These are phyloP conservation scores for Aspergillus flavus DNA, from an alignment of 2,329 filamentous ascomycete genomes.

Conservation along the genomic window DNA sequence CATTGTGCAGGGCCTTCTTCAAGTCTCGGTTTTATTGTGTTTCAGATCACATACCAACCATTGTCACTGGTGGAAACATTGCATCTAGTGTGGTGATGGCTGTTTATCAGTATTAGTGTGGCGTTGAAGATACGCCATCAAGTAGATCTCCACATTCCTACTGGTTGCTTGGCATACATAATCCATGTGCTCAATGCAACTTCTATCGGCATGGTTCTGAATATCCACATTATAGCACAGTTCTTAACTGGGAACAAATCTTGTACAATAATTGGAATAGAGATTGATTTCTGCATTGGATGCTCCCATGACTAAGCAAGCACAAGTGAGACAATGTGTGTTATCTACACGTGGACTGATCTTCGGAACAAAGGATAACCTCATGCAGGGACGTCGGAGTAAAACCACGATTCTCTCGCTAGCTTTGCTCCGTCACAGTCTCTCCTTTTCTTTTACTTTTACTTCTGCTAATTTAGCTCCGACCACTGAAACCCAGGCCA, in stretches of 20 bases:
- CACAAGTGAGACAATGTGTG: not conserved
- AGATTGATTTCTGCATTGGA: not conserved
- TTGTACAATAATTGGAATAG: not conserved
- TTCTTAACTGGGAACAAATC: too few relatives aligned
- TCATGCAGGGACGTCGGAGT: slow-evolving; percentile 7
- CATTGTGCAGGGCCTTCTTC: too few relatives aligned
- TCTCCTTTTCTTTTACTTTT: not conserved
- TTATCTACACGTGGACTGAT: slow-evolving; percentile 9
- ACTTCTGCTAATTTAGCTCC: not conserved
- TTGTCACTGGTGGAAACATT: not conserved
- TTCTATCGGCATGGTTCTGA: not conserved
- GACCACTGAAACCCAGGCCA: not conserved
- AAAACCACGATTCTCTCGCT: not conserved
- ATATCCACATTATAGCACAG: not conserved
- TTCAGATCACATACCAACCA: not conserved
- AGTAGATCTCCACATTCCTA: not conserved
- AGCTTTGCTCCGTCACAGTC: not conserved
- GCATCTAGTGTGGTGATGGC: not conserved
- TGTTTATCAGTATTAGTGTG: not conserved
- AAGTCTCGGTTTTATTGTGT: too few relatives aligned
- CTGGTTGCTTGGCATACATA: not conserved
- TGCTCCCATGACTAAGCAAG: slow-evolving; percentile 7
- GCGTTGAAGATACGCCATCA: not conserved
- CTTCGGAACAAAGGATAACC: slow-evolving; percentile 7
- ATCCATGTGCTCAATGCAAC: not conserved